Evolutionary conservation across 306 rosid species (phyloP).

Genomic region (Crotalaria pallida): DNA sequence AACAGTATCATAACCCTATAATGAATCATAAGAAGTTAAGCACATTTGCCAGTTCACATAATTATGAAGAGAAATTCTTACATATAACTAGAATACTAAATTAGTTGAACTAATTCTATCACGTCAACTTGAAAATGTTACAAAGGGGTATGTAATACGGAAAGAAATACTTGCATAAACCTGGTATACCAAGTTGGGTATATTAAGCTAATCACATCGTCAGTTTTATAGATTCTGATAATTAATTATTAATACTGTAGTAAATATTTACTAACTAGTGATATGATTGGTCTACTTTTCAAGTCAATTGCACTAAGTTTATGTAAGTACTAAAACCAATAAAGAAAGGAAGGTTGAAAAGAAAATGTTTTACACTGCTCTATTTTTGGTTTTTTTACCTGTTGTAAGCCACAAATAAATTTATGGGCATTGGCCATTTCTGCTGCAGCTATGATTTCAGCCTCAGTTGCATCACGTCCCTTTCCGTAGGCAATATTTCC

Average conservation of each 20-base stretch:
- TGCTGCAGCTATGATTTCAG: constrained; percentile 64
- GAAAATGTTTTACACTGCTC: neutral
- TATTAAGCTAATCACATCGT: too few species aligned
- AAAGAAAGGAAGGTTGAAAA: neutral
- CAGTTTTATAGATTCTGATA: too few species aligned
- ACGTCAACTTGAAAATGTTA: neutral
- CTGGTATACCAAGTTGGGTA: too few species aligned
- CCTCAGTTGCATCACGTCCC: constrained; percentile 66
- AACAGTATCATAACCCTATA: constrained; percentile 64
- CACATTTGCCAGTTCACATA: neutral
- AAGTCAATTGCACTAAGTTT: neutral
- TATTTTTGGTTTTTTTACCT: constrained; percentile 31
- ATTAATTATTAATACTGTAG: too few species aligned
- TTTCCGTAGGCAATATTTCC: constrained; percentile 85
- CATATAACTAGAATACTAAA: neutral
- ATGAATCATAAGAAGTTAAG: neutral
- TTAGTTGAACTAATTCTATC: neutral
- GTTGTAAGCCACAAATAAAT: constrained; percentile 67
- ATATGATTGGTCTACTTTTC: too few species aligned
- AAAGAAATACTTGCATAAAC: too few species aligned
- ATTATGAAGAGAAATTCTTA: neutral
- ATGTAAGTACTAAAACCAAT: too few species aligned
- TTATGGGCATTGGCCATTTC: constrained; percentile 81
- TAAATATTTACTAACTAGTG: too few species aligned
- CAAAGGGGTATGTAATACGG: too few species aligned